Base-by-base conservation (phyloP, 2,329 filamentous ascomycete genomes). In the Fusarium graminum region DNA sequence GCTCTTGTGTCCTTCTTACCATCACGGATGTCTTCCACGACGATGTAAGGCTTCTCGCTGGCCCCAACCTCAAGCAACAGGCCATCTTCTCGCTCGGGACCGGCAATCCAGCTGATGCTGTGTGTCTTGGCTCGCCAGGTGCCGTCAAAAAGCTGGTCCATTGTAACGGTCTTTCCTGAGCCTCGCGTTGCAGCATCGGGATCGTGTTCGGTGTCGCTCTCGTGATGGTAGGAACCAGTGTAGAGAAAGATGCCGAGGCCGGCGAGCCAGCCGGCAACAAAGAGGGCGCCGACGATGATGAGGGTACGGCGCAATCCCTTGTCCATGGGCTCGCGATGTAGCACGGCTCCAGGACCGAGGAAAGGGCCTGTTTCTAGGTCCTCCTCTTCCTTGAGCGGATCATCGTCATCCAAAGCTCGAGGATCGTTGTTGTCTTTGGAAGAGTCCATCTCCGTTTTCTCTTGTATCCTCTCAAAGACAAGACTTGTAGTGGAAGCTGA, bases 401-500 rank as follows among this genome's bases (percentile, higher is more conserved):
- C 80, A 66, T 85, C 80, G 61, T 85, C 78, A 74, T 82, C 77
- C 55, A 80, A 73, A 56, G 78, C 74, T 64, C 77, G 69, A 68
- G 76, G 65, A 73, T 77, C 71, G 34, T 71, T 69, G 44, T 69
- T 55, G 36, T 70, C 46, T 29, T 72, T 71, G 58, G 52, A 29
- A 34, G 65, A 39, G 17, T 74, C 68, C 70, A 79, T 78, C 58
- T 80, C 77, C 57, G 68, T 73, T 76, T 82, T 74, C 74, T 92
- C 89, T 71, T 87, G 85, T 68, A 94, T 85, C 65, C 90, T 88
- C 68, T 95, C 92, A 74, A 95, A 92, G 52, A 95, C 87, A 14
- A 95, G 83, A 71, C 92, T 94, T 6, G 90, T 93, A 12, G 92
- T 94, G 32, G 92, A 95, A n/a, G 88, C 89, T 39, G 90, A 90